These are phyloP conservation scores for Beta vulgaris DNA, from an alignment of 148 eudicot genomes.

Conservation along the genomic window DNA sequence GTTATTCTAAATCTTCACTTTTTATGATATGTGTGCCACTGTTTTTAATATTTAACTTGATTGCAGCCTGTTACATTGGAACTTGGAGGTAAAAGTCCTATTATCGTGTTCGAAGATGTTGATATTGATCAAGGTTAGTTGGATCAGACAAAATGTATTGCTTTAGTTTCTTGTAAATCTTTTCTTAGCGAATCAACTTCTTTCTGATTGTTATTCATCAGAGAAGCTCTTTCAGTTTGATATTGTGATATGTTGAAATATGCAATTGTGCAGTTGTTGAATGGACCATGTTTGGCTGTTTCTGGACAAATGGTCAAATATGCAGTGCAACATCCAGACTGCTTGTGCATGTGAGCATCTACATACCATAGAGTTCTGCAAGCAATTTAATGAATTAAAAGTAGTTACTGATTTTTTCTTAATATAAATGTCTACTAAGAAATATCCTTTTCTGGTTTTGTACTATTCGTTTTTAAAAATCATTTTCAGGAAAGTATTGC, in stretches of 20 bases:
- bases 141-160: not conserved
- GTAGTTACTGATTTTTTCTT: too few species aligned
- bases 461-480: not conserved
- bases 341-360: slow-evolving; percentile 67
- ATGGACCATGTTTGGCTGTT: slow-evolving; percentile 91
- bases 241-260: slow-evolving; percentile 4
- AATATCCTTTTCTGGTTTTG: not conserved
- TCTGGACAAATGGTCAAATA: slow-evolving; percentile 99
- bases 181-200: not conserved
- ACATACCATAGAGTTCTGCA: not conserved
- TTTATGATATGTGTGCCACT: slow-evolving; percentile 4
- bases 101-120: slow-evolving; percentile 90
- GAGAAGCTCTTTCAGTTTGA: not conserved
- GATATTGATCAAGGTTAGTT: slow-evolving; percentile 83
- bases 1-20: not conserved
- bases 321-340: slow-evolving; percentile 99
- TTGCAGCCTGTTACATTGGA: slow-evolving; percentile 92
- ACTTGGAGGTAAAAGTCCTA: slow-evolving; percentile 99
- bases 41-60: slow-evolving; percentile 8
- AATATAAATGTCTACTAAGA: not conserved
- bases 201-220: not conserved
- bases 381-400: not conserved
- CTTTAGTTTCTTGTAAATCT: not conserved
- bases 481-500: slow-evolving; percentile 83
- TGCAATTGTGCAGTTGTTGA: slow-evolving; percentile 69